Conservation (phyloP, 768 basidiomycete genomes). For the Termitomyces sp. region DNA sequence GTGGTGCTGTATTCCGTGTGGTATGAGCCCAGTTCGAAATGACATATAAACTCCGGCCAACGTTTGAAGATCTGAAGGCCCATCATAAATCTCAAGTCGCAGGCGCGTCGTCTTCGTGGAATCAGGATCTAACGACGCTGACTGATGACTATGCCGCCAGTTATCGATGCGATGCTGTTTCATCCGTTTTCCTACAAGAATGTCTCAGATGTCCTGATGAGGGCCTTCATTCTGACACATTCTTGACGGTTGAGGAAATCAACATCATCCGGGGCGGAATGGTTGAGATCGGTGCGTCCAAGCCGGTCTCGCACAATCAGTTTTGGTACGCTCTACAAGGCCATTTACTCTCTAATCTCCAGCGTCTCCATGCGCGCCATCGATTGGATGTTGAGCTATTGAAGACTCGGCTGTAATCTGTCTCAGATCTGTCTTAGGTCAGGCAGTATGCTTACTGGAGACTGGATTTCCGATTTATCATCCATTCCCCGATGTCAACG, state of each 20-base stretch:
- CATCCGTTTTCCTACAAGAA: not conserved
- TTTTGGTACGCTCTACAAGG: not conserved
- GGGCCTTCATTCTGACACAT: not conserved
- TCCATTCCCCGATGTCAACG: not conserved
- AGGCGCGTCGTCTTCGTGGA: not conserved
- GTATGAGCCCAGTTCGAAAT: not conserved
- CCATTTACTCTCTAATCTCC: not conserved
- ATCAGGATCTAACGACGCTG: not conserved
- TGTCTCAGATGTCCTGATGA: not conserved
- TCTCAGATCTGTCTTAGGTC: not conserved
- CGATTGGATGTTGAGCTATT: not conserved
- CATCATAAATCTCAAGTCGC: not conserved
- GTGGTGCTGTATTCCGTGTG: not conserved
- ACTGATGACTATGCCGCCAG: not conserved
- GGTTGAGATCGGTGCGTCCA: not conserved
- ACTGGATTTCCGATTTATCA: too few species aligned
- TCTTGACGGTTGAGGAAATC: not conserved
- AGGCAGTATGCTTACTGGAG: not conserved
- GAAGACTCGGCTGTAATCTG: too few species aligned
- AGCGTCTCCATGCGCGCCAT: not conserved
- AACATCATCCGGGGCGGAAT: not conserved
- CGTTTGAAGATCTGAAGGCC: not conserved
- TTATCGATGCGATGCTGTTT: not conserved
- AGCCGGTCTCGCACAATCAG: not conserved
- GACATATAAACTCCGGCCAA: too few species aligned